Percentiles rank a stretch among this genome's conserved stretches.
Evolutionary conservation across 257 asterid species (phyloP).

Genomic region (Hygrophila difformis): DNA sequence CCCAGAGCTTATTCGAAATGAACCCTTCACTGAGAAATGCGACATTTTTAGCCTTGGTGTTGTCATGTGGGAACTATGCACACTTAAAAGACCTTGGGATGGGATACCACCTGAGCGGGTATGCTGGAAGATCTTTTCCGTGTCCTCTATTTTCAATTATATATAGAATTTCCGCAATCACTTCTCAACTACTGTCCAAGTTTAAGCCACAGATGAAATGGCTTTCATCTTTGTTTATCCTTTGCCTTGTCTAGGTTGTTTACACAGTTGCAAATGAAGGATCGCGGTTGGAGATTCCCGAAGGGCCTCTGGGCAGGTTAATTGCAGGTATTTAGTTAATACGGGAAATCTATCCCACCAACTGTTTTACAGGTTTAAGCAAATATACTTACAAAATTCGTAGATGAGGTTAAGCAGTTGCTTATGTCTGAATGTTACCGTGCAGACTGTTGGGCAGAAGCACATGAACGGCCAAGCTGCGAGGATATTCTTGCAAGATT

Average conservation of each 20-base stretch:
- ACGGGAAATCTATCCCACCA: neutral
- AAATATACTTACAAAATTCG: too few species aligned
- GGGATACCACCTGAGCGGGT: conserved; percentile 70
- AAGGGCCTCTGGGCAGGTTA: conserved; percentile 65
- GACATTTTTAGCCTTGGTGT: conserved; percentile 89
- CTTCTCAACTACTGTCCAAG: neutral
- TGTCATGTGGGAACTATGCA: conserved; percentile 84
- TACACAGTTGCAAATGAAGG: conserved; percentile 78
- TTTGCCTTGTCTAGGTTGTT: conserved; percentile 41
- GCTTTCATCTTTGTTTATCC: too few species aligned
- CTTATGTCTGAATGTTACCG: conserved; percentile 1
- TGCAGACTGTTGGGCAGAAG: conserved; percentile 85
- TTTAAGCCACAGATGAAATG: neutral
- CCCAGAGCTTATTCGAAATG: conserved; percentile 83
- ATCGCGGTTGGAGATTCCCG: conserved; percentile 65
- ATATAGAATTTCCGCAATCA: neutral
- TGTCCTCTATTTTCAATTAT: neutral
- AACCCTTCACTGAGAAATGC: conserved; percentile 83
- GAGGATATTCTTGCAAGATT: conserved; percentile 62
- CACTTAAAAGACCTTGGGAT: conserved; percentile 83
- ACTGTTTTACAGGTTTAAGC: neutral
- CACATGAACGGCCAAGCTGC: conserved; percentile 77
- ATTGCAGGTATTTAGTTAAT: conserved; percentile 42
- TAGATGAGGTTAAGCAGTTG: neutral
- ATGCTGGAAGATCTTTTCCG: conserved; percentile 7